Base-by-base conservation (phyloP, 1,284 basidiomycete genomes). In the Microbotryomycetes sp. region DNA sequence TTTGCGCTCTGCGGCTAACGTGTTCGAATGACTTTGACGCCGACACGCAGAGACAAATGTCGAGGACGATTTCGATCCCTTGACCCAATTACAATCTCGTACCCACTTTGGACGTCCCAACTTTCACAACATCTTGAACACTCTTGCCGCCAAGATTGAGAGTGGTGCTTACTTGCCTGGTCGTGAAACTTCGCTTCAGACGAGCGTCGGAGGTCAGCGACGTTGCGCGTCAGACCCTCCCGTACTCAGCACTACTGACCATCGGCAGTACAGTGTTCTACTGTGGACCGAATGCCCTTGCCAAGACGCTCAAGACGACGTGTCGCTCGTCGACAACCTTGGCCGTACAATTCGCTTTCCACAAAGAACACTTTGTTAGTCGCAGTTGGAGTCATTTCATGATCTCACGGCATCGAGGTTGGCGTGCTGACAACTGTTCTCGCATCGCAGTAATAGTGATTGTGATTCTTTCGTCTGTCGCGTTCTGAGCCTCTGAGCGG, bases 61-160 rank as follows among this genome's bases (percentile, higher is more conserved):
- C 84, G 29, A 29, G 30, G 59, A 56, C 42, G 61, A 57, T 59
- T 88, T 86, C 72, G 90, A 92, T 74, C 88, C 89, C 28, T 79
- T 93, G 62, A 92, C 90, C 4, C 81, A 89, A 42, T 83, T 92
- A 58, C 84, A 86, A 59, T 84, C 88, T 16, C 85, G 87, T 50
- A 92, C 90, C 9, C 86, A 86, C 80, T 93, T 88, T 73, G 89
- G 91, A 26, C 85, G 90, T 54, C 90, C 90, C 16, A 84, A 92
- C 73, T 93, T 88, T 85, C 84, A 83, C 74, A 76, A 80, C 49
- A 87, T 93, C 72, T 92, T 89, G 73, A 76, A 79, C 22, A 81
- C 82, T 61, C 83, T 92, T 74, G 81, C 81, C 66, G 80, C 82
- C 66, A 84, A 86, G 3, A 87, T 93, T 71, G 87, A 91, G 74